Base-by-base conservation (phyloP, 495 filamentous ascomycete genomes). In the Neurospora sp. region DNA sequence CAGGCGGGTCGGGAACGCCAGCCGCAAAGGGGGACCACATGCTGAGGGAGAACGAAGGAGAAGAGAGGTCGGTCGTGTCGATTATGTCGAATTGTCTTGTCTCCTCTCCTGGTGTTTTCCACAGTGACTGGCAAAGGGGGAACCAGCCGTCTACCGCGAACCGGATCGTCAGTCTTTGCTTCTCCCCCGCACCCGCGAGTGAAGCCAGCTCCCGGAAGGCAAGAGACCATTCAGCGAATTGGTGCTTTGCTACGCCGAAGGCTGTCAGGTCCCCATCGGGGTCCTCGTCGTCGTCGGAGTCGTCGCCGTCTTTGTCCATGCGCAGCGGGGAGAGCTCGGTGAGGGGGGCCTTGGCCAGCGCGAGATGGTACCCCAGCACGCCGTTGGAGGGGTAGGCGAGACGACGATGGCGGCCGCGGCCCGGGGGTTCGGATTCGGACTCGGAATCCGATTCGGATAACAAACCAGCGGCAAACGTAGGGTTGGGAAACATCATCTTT, bases 11-110 rank as follows among this genome's bases (percentile, higher is more conserved):
- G 23, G 78, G 76, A 14, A 66, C 54, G 27, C 27, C 54, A 3
- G 54, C 54, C 3, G 54, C 12, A 14, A 4, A 37, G 14, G 54
- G 54, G 27, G 12, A 35, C 54, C 54, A 16, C 7, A 6, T 62
- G 48, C 23, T 4, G 23, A 16, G 20, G 10, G 48, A 16, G 2
- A 23, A 5, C 0, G n/a, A 16, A 6, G 40, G 5, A 7, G 42
- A 44, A 54, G 46, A 59, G 8, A 90, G 78, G 72, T 86, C 87
- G 6, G 86, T 88, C 2, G 88, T 89, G 73, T 91, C 87, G 46
- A 91, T 88, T n/a, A 87, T 80, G 73, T 89, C 82, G 70, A 90
- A 90, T 37, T 79, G 69, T 39, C 73, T 72, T 83, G 8, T 72
- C 71, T 18, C 75, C 75, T 41, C 11, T 41, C 71, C 35, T 35